A percentile compares a stretch with the other conserved stretches of the same genome.
Evolutionary conservation across 345 rosid species (phyloP).

Genomic region (Eucalyptus coolabah): DNA sequence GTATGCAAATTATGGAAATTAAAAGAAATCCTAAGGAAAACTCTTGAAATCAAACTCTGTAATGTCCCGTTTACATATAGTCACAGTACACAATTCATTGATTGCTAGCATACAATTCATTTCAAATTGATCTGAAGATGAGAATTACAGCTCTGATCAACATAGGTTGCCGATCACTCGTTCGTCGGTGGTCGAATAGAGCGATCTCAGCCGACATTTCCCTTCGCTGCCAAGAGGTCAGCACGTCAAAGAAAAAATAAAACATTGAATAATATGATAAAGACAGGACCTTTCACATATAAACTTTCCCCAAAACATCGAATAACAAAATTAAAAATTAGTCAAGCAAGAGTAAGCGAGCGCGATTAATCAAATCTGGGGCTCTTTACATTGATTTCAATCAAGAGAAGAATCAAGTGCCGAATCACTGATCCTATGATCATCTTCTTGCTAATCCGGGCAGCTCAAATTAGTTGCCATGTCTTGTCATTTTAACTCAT

Average conservation of each 20-base stretch:
- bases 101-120: background rate
- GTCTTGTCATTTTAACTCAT: too few relatives aligned
- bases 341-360: background rate
- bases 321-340: background rate
- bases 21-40: background rate
- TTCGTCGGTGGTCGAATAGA: background rate
- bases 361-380: background rate
- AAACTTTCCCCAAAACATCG: background rate
- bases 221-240: background rate
- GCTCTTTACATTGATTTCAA: background rate
- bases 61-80: background rate
- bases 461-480: too few relatives aligned
- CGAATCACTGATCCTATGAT: background rate
- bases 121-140: background rate
- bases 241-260: background rate
- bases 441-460: background rate
- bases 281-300: background rate
- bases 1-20: too few relatives aligned
- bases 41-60: background rate
- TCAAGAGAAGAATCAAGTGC: background rate
- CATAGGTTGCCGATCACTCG: background rate
- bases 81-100: background rate
- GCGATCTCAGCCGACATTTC: background rate
- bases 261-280: background rate
- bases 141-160: too few relatives aligned